These are phyloP conservation scores for Neurospora sp. DNA, from an alignment of 495 filamentous ascomycete species.

Conservation along the genomic window DNA sequence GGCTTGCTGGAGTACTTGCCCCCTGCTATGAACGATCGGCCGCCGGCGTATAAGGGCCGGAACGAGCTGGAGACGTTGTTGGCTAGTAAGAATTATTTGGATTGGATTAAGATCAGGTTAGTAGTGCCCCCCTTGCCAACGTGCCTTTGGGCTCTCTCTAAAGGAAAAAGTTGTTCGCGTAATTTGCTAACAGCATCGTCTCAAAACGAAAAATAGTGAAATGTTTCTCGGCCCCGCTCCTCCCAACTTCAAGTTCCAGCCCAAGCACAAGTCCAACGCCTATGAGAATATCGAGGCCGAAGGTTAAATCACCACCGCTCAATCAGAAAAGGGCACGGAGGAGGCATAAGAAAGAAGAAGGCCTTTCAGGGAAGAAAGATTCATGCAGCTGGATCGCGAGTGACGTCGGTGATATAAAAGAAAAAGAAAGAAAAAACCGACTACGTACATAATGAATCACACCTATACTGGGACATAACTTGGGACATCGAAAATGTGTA, in stretches of 20 bases:
- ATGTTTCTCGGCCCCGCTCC: constrained; percentile 95
- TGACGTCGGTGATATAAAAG: not conserved
- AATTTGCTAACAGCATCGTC: constrained; percentile 8
- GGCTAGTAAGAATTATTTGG: constrained; percentile 79
- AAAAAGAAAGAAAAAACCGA: not conserved
- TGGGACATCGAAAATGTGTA: not conserved
- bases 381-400: not conserved
- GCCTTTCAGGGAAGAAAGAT: not conserved
- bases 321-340: not conserved
- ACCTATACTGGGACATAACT: too few species aligned
- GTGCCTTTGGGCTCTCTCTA: too few species aligned
- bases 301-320: constrained; percentile 24
- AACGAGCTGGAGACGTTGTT: constrained; percentile 88
- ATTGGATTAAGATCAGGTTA: constrained; percentile 98
- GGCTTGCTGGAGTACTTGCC: constrained; percentile 82
- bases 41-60: constrained; percentile 70
- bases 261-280: constrained; percentile 94
- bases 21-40: constrained; percentile 75
- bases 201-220: constrained; percentile 46
- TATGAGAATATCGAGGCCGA: constrained; percentile 52
- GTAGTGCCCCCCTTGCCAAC: constrained; percentile 11
- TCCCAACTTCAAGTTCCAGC: constrained; percentile 83
- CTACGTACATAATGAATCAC: not conserved
- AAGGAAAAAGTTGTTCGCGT: not conserved
- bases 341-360: not conserved